Conservation (phyloP, 306 rosid genomes). For the Glycine latifolia region DNA sequence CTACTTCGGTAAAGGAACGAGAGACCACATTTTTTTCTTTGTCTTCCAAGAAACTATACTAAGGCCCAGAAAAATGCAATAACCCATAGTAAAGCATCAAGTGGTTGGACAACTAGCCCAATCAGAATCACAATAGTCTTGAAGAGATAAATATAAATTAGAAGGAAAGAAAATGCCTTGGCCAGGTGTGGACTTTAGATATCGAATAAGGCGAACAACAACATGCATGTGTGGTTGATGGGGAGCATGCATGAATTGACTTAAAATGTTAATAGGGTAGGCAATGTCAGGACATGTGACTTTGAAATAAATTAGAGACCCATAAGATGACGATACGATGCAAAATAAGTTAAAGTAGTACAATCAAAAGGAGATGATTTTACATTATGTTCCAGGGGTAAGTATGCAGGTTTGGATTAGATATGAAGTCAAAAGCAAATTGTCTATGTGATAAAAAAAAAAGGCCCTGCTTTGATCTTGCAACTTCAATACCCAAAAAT, state of each 20-base stretch:
- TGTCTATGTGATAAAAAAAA: no score
- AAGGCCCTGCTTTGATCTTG: no score
- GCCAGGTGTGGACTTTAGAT: not conserved
- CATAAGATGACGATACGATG: no score
- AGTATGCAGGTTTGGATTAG: no score
- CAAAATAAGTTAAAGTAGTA: no score
- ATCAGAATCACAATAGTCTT: not conserved
- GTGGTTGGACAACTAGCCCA: not conserved
- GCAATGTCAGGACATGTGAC: not conserved
- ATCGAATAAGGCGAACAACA: not conserved
- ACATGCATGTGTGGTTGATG: not conserved
- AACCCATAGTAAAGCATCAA: not conserved
- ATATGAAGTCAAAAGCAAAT: no score
- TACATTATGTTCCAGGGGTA: no score
- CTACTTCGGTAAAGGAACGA: not conserved
- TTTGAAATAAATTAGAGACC: not conserved
- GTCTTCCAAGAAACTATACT: not conserved
- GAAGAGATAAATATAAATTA: not conserved
- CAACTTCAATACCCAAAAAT: no score
- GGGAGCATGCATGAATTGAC: not conserved
- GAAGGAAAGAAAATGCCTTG: not conserved
- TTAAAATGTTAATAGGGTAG: not conserved
- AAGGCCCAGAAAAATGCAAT: not conserved
- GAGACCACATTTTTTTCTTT: not conserved
- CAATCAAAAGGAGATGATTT: not conserved